Evolutionary conservation across 2,329 filamentous ascomycete species (phyloP), one percentile per base, ranked within the genome.

Genomic region (Beauveria scarabaeidicola): DNA sequence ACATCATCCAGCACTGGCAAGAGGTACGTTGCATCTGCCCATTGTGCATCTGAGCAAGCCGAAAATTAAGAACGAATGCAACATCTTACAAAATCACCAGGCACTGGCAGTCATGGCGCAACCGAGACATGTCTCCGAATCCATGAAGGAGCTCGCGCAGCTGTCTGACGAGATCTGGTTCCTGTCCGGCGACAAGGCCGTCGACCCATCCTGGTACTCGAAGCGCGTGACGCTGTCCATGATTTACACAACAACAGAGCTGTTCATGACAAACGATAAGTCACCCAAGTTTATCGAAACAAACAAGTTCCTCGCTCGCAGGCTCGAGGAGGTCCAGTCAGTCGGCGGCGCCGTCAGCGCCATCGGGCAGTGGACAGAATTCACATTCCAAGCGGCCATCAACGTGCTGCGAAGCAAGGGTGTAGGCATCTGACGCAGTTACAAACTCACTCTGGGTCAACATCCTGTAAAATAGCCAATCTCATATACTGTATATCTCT

Each of bases 131-230:
- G 81, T 95, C 38, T 84, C 90, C 0, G 75, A 84, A 9, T 92
- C 91, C 0, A 71, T 97, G 3, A 81, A 81, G 48, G 94, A 97
- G 75, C 82, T 99, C 4, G 86, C 88, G 46, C 78, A 82, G 53
- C 83, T 99, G 5, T 83, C 88, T n/a, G 93, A 97, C 71, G 94
- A 99, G 72, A 95, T 99, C 55, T 90, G 89, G 81, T 91, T 89
- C 68, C 83, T 96, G 4, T 84, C 93, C 0, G 90, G 91, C 54
- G 94, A 97, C 72, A 79, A 76, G 23, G 82, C 86, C 23, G 89
- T 97, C 62, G 92, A 97, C 72, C 82, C 84, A 4, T 87, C 85
- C 5, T 99, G 94, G 94, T 99, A 99, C 68, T 77, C 81, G 60
- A 84, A 84, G 69, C 80, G 82, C 52, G 81, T 77, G 3, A 78